phyloP scores from a whole-genome alignment of 1,284 basidiomycete species.

The Xanthoconium separans region DNA sequence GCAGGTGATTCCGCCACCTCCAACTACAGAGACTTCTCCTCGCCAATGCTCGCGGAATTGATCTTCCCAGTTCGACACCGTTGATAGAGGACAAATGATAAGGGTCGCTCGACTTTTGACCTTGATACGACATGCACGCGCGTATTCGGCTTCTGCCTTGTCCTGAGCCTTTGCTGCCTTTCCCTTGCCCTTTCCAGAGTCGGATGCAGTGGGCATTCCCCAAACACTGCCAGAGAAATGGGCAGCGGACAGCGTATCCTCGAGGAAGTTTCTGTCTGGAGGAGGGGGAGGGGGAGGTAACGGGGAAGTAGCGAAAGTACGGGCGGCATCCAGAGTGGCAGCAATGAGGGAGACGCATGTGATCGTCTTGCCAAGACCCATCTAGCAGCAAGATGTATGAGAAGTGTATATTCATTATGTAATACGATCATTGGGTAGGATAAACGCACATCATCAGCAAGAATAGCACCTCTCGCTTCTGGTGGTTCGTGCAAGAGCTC shows the following conservation, averaged over 20 bases:
- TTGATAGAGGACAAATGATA: constrained; percentile 96
- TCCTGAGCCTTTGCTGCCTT: constrained; percentile 65
- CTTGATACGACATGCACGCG: constrained; percentile 72
- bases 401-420: constrained; percentile 16
- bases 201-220: constrained; percentile 67
- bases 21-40: constrained; percentile 77
- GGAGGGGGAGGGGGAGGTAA: constrained; percentile 44
- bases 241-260: constrained; percentile 48
- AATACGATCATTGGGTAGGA: constrained; percentile 7
- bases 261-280: constrained; percentile 37
- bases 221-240: constrained; percentile 80
- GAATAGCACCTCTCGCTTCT: constrained; percentile 86
- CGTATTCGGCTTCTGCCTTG: constrained; percentile 65
- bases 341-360: constrained; percentile 92
- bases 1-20: constrained; percentile 55
- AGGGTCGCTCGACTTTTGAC: constrained; percentile 85
- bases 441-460: constrained; percentile 86
- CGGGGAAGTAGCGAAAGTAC: constrained; percentile 62
- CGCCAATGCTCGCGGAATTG: constrained; percentile 96
- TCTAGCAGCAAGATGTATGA: constrained; percentile 46
- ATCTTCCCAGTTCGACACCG: constrained; percentile 98
- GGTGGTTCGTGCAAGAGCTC: constrained; percentile 66
- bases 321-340: constrained; percentile 74
- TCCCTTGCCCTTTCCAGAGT: constrained; percentile 56
- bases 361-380: constrained; percentile 99